A percentile compares a stretch with the other conserved stretches of the same genome.
Evolutionary conservation across 345 rosid species (phyloP).

Genomic region (Mangifera indica): DNA sequence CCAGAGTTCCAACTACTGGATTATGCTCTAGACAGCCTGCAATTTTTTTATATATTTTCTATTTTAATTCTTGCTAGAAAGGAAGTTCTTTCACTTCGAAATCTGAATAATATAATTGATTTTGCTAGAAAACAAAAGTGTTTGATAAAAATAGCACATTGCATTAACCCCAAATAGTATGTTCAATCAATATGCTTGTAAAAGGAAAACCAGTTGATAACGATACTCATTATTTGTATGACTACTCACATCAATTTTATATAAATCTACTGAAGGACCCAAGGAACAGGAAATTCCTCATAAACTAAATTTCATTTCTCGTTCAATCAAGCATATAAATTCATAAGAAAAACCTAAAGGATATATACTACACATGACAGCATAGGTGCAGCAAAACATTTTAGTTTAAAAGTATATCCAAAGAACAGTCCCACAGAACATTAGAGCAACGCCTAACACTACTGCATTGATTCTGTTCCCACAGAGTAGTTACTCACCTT

Average conservation of each 20-base stretch:
- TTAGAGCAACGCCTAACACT: background rate
- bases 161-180: background rate
- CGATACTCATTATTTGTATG: background rate
- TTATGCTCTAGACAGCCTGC: too few relatives aligned
- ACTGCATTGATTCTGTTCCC: background rate
- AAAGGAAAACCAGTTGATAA: slow-evolving; percentile 1
- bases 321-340: background rate
- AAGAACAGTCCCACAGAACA: too few relatives aligned
- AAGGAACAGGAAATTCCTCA: background rate
- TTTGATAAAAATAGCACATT: too few relatives aligned
- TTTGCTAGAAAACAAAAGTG: too few relatives aligned
- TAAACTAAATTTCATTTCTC: background rate
- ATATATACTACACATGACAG: too few relatives aligned
- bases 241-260: background rate
- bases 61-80: too few relatives aligned
- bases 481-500: background rate
- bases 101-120: too few relatives aligned
- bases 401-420: background rate
- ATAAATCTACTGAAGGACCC: background rate
- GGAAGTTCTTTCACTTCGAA: too few relatives aligned
- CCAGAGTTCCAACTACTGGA: too few relatives aligned
- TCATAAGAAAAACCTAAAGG: background rate
- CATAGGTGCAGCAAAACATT: background rate
- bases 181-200: slow-evolving; percentile 3
- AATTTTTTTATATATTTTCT: too few relatives aligned